A percentile compares a stretch with the other conserved stretches of the same genome.
phyloP scores from a whole-genome alignment of 805 yeast genomes.

The Dipodascus albidus region DNA sequence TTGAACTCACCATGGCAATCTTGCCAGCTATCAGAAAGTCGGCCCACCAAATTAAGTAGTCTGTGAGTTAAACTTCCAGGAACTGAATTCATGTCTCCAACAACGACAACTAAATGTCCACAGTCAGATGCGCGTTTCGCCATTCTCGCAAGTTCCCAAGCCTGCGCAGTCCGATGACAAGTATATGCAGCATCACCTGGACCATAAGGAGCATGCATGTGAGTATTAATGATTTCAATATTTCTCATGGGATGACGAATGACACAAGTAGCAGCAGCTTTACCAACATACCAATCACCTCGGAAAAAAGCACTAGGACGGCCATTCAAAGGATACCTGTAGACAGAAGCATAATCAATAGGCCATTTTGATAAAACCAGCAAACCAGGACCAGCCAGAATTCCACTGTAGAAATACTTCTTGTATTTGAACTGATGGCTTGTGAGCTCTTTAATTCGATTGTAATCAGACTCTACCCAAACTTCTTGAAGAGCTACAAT shows the following conservation, averaged over 20 bases:
- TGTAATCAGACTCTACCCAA: conserved; percentile 85
- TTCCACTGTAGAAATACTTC: conserved; percentile 70
- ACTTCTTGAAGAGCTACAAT: conserved; percentile 89
- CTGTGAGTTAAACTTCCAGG: conserved; percentile 80
- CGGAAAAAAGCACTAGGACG: conserved; percentile 86
- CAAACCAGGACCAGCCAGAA: conserved; percentile 86
- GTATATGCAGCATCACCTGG: conserved; percentile 81
- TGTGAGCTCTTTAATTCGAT: conserved; percentile 40
- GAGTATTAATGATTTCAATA: conserved; percentile 77
- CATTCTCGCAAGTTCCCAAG: conserved; percentile 82
- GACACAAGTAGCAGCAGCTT: conserved; percentile 66
- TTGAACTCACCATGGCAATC: conserved; percentile 39
- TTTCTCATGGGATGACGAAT: conserved; percentile 40
- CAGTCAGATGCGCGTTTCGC: conserved; percentile 50
- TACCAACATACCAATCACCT: conserved; percentile 98
- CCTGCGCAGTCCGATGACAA: conserved; percentile 88
- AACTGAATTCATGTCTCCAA: conserved; percentile 84
- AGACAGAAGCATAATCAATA: conserved; percentile 64
- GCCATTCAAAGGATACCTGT: conserved; percentile 86
- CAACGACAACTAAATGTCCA: conserved; percentile 78
- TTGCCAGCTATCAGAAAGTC: conserved; percentile 76
- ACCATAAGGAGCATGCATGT: conserved; percentile 96
- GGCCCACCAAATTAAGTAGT: conserved; percentile 58
- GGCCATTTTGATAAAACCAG: conserved; percentile 78
- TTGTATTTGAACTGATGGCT: conserved; percentile 43